Base-by-base conservation (phyloP, 192 early-diverging fungal species). In the Rhizophagus clarus region DNA sequence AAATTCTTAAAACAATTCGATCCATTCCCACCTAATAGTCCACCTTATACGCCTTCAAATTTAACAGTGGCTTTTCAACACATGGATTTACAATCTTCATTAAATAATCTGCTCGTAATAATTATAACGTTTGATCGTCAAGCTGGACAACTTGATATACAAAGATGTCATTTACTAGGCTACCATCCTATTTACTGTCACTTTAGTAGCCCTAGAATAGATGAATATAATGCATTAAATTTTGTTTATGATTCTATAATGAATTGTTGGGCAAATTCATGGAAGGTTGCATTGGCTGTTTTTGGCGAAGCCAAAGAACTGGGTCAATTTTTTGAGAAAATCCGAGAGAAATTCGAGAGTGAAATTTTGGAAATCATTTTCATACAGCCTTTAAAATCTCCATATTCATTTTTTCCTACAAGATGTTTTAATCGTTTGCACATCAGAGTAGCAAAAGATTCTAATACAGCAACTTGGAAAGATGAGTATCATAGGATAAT, bases 231-330 rank as follows among this genome's bases (percentile, higher is more conserved):
- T 6, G 72, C 42, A 24, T 3, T 24, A 28, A 12, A 76, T n/a
- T 76, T 76, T 10, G 32, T 61, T 15, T 11, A 32, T 62, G 60
- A 76, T 10, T 61, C 5, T 10, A 60, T 32, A 4, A 61, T 76
- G 8, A 76, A 76, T 37, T 76, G 74, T 11, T 76, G 74, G 74
- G 56, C 20, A 2, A 76, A 76, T 62, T 29, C 26, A 60, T 61
- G 60, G 60, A 60, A 76, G 28, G 28, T 63, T 31, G 8, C 28
- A 6, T 3, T 70, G 5, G 15, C 42, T 10, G 2, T 70, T 20
- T 70, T 3, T 24, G 14, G 3, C 4, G 17, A 56, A 56, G 40
- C 8, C 42, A 15, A 14, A 28, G 7, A 32, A 8, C 22, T 61
- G 5, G 8, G 1, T 61, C 3, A 1, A 1, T 61, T 64, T 77